A percentile compares a stretch with the other conserved stretches of the same genome.
Conservation (phyloP, 1,284 basidiomycete species). For the Mycosarcoma mackinlayi region DNA sequence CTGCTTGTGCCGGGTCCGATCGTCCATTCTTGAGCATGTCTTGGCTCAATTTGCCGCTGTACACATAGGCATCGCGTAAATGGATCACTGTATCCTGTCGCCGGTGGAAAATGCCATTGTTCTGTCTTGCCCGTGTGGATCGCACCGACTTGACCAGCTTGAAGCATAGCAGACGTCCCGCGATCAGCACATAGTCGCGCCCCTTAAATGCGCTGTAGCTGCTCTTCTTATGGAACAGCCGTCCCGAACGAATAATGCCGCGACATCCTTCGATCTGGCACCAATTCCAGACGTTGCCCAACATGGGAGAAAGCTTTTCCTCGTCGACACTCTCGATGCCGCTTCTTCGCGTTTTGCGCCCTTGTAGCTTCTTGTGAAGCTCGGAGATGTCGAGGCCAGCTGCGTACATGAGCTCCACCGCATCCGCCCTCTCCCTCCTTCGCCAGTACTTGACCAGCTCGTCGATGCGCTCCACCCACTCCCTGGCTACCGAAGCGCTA, state of each 20-base stretch:
- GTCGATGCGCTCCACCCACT: conserved; percentile 81
- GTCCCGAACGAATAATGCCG: conserved; percentile 78
- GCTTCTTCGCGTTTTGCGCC: conserved; percentile 5
- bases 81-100: conserved; percentile 62
- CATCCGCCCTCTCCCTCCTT: conserved; percentile 76
- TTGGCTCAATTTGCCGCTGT: conserved; percentile 61
- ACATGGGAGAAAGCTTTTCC: conserved; percentile 71
- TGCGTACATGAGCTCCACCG: conserved; percentile 80
- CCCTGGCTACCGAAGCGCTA: conserved; percentile 73
- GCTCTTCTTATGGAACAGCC: conserved; percentile 74
- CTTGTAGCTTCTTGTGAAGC: conserved; percentile 30
- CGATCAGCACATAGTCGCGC: conserved; percentile 61
- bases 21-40: conserved; percentile 51
- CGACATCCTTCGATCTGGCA: conserved; percentile 80
- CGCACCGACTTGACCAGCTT: conserved; percentile 59
- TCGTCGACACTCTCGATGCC: conserved; percentile 25
- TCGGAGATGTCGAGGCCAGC: conserved; percentile 72
- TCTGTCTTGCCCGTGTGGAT: conserved; percentile 63
- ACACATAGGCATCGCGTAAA: conserved; percentile 66
- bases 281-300: conserved; percentile 80
- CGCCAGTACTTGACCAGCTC: conserved; percentile 81
- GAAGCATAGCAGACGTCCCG: conserved; percentile 61
- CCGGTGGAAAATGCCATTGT: conserved; percentile 64
- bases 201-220: conserved; percentile 54
- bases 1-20: conserved; percentile 49